Evolutionary conservation across 1,139 yeast species (phyloP).

Genomic region (Yueomyces sp.): DNA sequence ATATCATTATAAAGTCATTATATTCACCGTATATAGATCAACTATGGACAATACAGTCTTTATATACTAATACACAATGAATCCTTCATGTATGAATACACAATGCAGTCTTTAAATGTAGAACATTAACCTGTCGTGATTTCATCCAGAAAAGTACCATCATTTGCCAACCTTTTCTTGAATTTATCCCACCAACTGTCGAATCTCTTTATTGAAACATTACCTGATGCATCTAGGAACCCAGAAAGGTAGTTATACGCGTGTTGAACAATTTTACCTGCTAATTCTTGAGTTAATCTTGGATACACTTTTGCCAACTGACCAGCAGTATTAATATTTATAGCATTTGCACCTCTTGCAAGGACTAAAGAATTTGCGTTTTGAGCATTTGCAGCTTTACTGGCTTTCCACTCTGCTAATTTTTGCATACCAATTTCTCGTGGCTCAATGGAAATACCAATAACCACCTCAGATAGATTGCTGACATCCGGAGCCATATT

Average conservation of each 20-base stretch:
- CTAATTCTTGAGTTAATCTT: slow-evolving; percentile 36
- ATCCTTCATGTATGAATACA: neutral
- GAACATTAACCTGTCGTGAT: slow-evolving; percentile 14
- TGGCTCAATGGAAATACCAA: slow-evolving; percentile 88
- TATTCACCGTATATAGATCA: too few species aligned
- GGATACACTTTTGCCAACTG: slow-evolving; percentile 24
- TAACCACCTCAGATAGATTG: slow-evolving; percentile 32
- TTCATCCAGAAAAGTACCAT: slow-evolving; percentile 67
- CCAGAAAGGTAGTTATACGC: slow-evolving; percentile 86
- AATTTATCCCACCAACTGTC: slow-evolving; percentile 97
- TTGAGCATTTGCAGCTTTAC: slow-evolving; percentile 7
- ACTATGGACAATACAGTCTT: too few species aligned
- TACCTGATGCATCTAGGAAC: slow-evolving; percentile 64
- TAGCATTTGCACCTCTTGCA: slow-evolving; percentile 10
- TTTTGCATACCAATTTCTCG: slow-evolving; percentile 24
- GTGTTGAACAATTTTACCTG: slow-evolving; percentile 79
- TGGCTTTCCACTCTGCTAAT: slow-evolving; percentile 19
- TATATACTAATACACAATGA: too few species aligned
- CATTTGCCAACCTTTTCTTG: slow-evolving; percentile 55
- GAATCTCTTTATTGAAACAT: slow-evolving; percentile 77
- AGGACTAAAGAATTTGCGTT: slow-evolving; percentile 20
- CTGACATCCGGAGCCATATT: slow-evolving; percentile 12
- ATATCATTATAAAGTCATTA: too few species aligned
- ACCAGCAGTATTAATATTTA: slow-evolving; percentile 24
- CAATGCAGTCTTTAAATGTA: too few species aligned